These are phyloP conservation scores for Calonectria pseudoturangicola DNA, from an alignment of 2,329 filamentous ascomycete species.

Conservation along the genomic window DNA sequence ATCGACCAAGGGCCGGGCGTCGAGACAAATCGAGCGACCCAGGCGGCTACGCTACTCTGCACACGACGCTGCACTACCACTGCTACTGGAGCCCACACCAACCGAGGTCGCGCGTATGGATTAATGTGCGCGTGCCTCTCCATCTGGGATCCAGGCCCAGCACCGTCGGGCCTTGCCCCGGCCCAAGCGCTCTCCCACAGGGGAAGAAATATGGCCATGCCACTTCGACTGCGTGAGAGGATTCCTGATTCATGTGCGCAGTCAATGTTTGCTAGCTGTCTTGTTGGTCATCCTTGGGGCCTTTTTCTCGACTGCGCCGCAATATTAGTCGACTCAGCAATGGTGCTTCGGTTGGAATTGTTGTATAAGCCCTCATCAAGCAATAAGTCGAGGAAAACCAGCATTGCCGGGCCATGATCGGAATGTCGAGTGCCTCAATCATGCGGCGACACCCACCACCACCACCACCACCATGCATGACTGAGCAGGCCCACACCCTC, in stretches of 20 bases:
- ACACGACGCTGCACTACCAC: constrained; percentile 35
- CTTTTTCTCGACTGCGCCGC: constrained; percentile 21
- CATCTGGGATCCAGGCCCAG: constrained; percentile 30
- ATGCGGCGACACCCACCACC: constrained; percentile 29
- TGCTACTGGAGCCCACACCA: constrained; percentile 27
- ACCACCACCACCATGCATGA: constrained; percentile 21
- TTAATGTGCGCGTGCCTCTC: constrained; percentile 26
- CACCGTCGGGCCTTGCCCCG: background rate
- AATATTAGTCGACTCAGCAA: constrained; percentile 7
- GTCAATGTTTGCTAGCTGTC: constrained; percentile 1
- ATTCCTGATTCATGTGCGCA: constrained; percentile 14
- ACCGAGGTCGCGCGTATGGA: background rate
- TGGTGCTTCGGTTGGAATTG: background rate
- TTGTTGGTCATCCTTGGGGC: background rate
- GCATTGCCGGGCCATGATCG: background rate
- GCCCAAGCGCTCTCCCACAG: constrained; percentile 24
- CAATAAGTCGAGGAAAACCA: constrained; percentile 12
- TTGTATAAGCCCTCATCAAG: background rate
- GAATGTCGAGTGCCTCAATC: constrained; percentile 22
- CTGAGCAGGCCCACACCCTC: constrained; percentile 25
- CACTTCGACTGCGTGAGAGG: constrained; percentile 8
- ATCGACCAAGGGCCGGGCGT: constrained; percentile 33
- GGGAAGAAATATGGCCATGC: background rate
- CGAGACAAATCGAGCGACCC: constrained; percentile 39
- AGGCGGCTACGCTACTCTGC: constrained; percentile 37